Evolutionary conservation across 257 asterid species (phyloP), one percentile per base, ranked within the genome.

Genomic region (Solanum sparsipilum): DNA sequence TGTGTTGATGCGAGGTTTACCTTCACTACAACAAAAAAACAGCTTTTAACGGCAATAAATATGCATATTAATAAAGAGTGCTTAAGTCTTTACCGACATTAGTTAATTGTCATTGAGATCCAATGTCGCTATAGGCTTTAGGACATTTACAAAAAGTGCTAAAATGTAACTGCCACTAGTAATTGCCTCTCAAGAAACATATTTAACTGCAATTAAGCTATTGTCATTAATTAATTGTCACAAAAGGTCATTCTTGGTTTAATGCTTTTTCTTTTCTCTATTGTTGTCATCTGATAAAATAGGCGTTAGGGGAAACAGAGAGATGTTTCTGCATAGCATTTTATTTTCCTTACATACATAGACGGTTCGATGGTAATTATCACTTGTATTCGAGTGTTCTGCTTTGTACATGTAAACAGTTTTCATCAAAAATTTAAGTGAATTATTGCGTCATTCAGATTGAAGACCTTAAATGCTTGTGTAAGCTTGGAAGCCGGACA

Each of bases 401-500:
- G 38, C 68, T 46, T 81, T 27, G 67, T 46, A n/a, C 67, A 15
- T 46, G 65, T 81, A 27, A 25, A 39, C 13, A 78, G 84, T 78
- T 38, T 13, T 39, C 2, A 18, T 16, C 4, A 35, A 36, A 23
- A 13, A 4, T 65, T 11, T n/a, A 84, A 67, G 7, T 31, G 35
- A 87, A 65, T 9, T 88, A 12, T 60, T 63, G 23, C 7, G 76
- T 86, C 27, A 18, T 70, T 56, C 89, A 92, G 93, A 91, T 91
- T 74, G 93, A 91, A 74, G 93, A 92, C 84, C 92, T 91, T 56
- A 89, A 93, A 86, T 74, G 90, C 11, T 76, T 91, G 35, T 90
- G 94, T 71, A 90, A 93, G 86, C 87, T 91, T 21, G 95, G 93
- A 27, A 92, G 94, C 71, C 87, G 88, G 34, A 92, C 95, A 1